Base-by-base conservation (phyloP, 176 grass and related monocot genomes). In the Calamus simplicifolius region DNA sequence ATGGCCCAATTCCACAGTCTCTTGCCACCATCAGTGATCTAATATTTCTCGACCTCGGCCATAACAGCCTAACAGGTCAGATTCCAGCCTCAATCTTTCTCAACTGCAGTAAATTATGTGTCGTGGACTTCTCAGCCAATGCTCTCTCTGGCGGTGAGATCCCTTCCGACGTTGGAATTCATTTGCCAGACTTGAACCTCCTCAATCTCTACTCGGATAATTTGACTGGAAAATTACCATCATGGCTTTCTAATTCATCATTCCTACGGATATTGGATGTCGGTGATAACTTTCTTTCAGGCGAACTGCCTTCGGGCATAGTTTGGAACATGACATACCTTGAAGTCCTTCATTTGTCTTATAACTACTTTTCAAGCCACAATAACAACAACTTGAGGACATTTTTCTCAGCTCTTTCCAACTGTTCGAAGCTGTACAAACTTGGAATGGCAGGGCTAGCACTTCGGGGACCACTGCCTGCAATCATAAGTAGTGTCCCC, bases 181-280 rank as follows among this genome's bases (percentile, higher is more conserved):
- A 5, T 72, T 2, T 79, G 5, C 18, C 17, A 0, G 0, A 15
- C 6, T 5, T 5, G 27, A 13, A 66, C 1, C 0, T 3, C 0
- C 51, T 97, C 54, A 76, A 72, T 60, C 69, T 97, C 50, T 91
- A 97, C 57, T 75, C 48, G 15, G 88, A 97, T 66, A 56, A n/a
- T 0, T 65, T 97, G 4, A 75, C 25, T 0, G 87, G 92, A 28
- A 81, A 7, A 6, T 61, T 96, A 3, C 92, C 92, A 1, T 26
- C 58, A 6, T 96, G 92, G 92, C 78, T 96, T 0, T 62, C 83
- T 1, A 96, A 90, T 57, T 90, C 80, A 49, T 65, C 80, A 0
- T 0, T 0, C 0, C 75, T 96, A 4, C 0, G 3, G 0, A 0
- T 7, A 29, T 25, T 96, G 13, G 92, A 90, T 18, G 75, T 96